Evolutionary conservation across 2,329 filamentous ascomycete genomes (phyloP).

Genomic region (Claviceps quebecensis): DNA sequence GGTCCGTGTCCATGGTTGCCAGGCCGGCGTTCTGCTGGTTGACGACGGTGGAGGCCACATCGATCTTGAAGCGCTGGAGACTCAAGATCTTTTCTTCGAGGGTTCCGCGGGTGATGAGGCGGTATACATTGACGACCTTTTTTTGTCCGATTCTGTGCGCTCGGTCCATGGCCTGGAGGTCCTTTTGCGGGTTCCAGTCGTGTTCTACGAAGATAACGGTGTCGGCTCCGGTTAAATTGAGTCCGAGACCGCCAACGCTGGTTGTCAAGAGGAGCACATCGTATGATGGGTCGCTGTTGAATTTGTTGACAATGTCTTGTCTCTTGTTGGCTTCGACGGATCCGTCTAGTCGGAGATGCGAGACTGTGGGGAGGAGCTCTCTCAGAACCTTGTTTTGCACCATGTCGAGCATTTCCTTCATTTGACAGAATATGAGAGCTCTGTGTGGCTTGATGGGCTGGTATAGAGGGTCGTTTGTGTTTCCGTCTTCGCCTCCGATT

Average conservation of each 20-base stretch:
- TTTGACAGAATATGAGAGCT: conserved; percentile 94
- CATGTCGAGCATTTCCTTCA: conserved; percentile 99
- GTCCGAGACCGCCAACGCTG: conserved; percentile 81
- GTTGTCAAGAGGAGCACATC: conserved; percentile 90
- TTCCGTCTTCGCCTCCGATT: conserved; percentile 65
- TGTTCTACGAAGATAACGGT: conserved; percentile 99
- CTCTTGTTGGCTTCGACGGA: conserved; percentile 83
- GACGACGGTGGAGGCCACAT: conserved; percentile 93
- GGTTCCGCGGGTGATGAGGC: conserved; percentile 87
- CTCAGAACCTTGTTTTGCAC: conserved; percentile 88
- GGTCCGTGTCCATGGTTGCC: conserved; percentile 93
- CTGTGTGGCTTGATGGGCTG: conserved; percentile 91
- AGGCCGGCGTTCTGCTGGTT: conserved; percentile 97
- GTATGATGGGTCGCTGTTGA: conserved; percentile 95
- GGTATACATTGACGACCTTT: conserved; percentile 98
- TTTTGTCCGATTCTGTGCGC: conserved; percentile 98
- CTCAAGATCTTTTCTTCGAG: conserved; percentile 97
- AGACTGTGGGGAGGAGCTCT: conserved; percentile 80
- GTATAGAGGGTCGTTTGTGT: conserved; percentile 44
- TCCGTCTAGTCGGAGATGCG: conserved; percentile 87
- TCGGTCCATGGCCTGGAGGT: conserved; percentile 97
- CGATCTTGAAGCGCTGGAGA: conserved; percentile 98
- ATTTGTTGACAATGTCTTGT: conserved; percentile 96
- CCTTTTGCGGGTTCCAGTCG: conserved; percentile 98
- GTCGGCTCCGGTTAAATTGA: conserved; percentile 92